Conservation (phyloP, 345 rosid species). For the Passiflora organensis region DNA sequence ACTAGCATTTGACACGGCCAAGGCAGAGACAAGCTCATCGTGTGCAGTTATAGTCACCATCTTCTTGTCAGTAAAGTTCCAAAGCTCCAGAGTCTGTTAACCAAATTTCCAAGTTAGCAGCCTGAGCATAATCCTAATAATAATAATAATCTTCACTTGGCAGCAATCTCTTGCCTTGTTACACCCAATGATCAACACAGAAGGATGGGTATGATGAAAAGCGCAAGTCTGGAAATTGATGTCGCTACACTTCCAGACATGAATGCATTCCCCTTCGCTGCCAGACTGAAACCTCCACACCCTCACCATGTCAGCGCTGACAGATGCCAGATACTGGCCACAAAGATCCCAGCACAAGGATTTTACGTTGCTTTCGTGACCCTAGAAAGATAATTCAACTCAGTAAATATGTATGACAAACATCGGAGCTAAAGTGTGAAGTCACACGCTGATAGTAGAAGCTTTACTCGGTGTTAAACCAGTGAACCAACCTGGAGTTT, state of each 20-base stretch:
- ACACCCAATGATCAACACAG: conserved; percentile 51
- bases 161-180: conserved; percentile 39
- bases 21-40: conserved; percentile 32
- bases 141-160: no score
- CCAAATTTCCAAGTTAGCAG: background rate
- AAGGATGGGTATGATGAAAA: conserved; percentile 46
- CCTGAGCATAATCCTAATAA: background rate
- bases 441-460: no score
- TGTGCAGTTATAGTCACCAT: conserved; percentile 36
- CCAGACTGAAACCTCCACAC: conserved; percentile 59
- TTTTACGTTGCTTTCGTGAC: conserved; percentile 44
- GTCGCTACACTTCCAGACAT: conserved; percentile 37
- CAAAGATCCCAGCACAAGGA: conserved; percentile 57
- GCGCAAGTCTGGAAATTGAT: conserved; percentile 43
- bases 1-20: conserved; percentile 37
- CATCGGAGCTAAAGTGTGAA: no score
- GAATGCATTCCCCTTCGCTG: conserved; percentile 40
- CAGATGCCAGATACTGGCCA: conserved; percentile 57
- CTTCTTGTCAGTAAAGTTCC: conserved; percentile 41
- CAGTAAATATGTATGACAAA: no score
- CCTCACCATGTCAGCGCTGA: conserved; percentile 56
- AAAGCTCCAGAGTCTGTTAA: conserved; percentile 42
- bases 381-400: conserved; percentile 33
- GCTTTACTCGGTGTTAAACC: no score
- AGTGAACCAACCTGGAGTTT: conserved; percentile 50